Evolutionary conservation across 2,329 filamentous ascomycete species (phyloP), one percentile per base, ranked within the genome.

Genomic region (Aspergillus amoenus): DNA sequence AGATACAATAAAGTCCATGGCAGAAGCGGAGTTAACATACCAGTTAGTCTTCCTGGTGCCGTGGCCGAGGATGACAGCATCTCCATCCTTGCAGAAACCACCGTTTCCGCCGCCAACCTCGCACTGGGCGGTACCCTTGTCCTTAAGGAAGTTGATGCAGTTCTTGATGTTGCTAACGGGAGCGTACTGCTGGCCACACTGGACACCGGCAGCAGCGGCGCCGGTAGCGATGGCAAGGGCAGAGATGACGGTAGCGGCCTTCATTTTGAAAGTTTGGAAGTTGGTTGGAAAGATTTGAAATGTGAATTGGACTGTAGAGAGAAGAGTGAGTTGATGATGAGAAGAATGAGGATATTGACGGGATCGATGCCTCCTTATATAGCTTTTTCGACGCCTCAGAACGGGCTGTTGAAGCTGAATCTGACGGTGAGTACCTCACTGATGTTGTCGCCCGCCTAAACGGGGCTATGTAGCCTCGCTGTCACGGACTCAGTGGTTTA

Each of bases 141-240:
- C 6, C 22, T 43, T 43, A 7, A 52, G 49, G 40, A 32, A 52
- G 39, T 52, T 40, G 49, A 52, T 52, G 49, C 49, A 52, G 27
- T 12, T 32, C 49, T 43, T 21, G 39, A 52, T 24, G 9, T 52
- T 40, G 49, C n/a, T n/a, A 40, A 52, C 34, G 24, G 39, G 39
- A 6, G 49, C 49, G 41, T 52, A 52, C 12, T 18, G 3, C 32
- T 34, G 37, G 12, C 39, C 49, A 37, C 49, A 52, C 8, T 27
- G 7, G 17, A 52, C 22, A 4, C 47, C 47, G 24, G 24, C 27
- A 24, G 37, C 49, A 24, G 44, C 11, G 24, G 17, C 39, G 13
- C 40, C 44, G 49, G 40, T 24, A 24, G 49, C 9, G 17, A 52
- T 12, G 39, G 40, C 49, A 18, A 52, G 39, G n/a, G 44, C 4